A percentile compares a stretch with the other conserved stretches of the same genome.
Evolutionary conservation across 2,329 filamentous ascomycete species (phyloP).

Genomic region (Arthrobotrys sinensis): DNA sequence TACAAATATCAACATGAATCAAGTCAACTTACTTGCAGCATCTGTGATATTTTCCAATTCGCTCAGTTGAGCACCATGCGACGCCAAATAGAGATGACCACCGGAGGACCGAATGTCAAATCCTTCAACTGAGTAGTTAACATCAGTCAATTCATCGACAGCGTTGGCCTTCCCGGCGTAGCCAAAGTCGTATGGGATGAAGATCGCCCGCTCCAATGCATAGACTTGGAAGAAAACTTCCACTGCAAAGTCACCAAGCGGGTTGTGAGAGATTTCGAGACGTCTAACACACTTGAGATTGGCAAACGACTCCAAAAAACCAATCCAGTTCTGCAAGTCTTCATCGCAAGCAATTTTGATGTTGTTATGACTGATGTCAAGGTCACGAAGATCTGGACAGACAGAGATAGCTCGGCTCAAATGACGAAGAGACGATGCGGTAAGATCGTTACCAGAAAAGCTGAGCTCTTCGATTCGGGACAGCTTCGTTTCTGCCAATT

Average conservation of each 20-base stretch:
- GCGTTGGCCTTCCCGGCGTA: slow-evolving; percentile 9
- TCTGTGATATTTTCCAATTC: slow-evolving; percentile 19
- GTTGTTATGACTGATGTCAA: slow-evolving; percentile 49
- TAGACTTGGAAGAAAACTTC: slow-evolving; percentile 49
- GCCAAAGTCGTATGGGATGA: slow-evolving; percentile 44
- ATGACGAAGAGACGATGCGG: slow-evolving; percentile 34
- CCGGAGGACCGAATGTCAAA: slow-evolving; percentile 56
- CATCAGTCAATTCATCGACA: slow-evolving; percentile 41
- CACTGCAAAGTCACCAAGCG: slow-evolving; percentile 48
- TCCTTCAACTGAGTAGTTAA: slow-evolving; percentile 48
- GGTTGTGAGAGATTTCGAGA: slow-evolving; percentile 46
- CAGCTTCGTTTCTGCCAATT: slow-evolving; percentile 32
- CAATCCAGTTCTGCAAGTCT: slow-evolving; percentile 48
- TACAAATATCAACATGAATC: not conserved
- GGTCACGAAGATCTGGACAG: slow-evolving; percentile 46
- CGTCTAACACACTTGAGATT: slow-evolving; percentile 41
- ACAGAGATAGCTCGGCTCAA: slow-evolving; percentile 49
- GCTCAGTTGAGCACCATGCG: not conserved
- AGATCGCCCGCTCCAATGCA: slow-evolving; percentile 43
- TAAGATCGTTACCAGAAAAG: slow-evolving; percentile 51
- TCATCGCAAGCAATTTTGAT: slow-evolving; percentile 26
- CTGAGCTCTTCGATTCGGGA: slow-evolving; percentile 53
- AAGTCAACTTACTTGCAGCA: slow-evolving; percentile 20
- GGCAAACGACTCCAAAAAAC: slow-evolving; percentile 36
- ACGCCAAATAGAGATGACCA: slow-evolving; percentile 40